Percentiles rank a stretch among this genome's conserved stretches.
These are phyloP conservation scores for Candida tammaniensis DNA, from an alignment of 805 yeast genomes.

Conservation along the genomic window DNA sequence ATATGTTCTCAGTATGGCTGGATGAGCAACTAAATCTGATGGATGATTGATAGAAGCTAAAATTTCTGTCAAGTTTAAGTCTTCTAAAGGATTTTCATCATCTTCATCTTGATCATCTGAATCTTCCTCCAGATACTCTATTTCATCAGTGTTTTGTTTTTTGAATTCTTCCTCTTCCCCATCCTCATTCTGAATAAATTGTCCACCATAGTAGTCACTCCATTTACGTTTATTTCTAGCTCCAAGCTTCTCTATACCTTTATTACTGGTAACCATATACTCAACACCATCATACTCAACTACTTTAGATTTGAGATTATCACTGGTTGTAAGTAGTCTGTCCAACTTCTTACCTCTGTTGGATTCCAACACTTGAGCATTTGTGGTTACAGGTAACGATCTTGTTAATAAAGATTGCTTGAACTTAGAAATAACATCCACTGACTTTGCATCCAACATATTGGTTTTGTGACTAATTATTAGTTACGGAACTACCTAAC, in stretches of 20 bases:
- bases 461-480: background rate
- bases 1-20: slow-evolving; percentile 66
- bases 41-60: slow-evolving; percentile 81
- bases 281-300: slow-evolving; percentile 37
- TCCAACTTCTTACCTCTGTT: slow-evolving; percentile 34
- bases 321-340: too few relatives aligned
- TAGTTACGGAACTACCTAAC: too few relatives aligned
- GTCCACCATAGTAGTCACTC: slow-evolving; percentile 25
- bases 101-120: slow-evolving; percentile 14
- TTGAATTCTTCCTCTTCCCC: slow-evolving; percentile 10
- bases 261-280: slow-evolving; percentile 37
- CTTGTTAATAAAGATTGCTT: slow-evolving; percentile 28
- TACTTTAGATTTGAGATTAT: slow-evolving; percentile 27
- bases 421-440: slow-evolving; percentile 37
- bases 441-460: slow-evolving; percentile 32
- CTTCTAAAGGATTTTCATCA: slow-evolving; percentile 29
- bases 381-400: slow-evolving; percentile 11
- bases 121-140: too few relatives aligned
- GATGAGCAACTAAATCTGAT: slow-evolving; percentile 70
- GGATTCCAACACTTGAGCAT: slow-evolving; percentile 11
- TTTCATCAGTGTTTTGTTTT: slow-evolving; percentile 13
- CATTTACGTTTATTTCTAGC: slow-evolving; percentile 34
- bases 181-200: slow-evolving; percentile 12
- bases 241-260: slow-evolving; percentile 26
- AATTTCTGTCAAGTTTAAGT: slow-evolving; percentile 40